phyloP scores from a whole-genome alignment of 2,329 filamentous ascomycete species.

The Penicillium digitatum region DNA sequence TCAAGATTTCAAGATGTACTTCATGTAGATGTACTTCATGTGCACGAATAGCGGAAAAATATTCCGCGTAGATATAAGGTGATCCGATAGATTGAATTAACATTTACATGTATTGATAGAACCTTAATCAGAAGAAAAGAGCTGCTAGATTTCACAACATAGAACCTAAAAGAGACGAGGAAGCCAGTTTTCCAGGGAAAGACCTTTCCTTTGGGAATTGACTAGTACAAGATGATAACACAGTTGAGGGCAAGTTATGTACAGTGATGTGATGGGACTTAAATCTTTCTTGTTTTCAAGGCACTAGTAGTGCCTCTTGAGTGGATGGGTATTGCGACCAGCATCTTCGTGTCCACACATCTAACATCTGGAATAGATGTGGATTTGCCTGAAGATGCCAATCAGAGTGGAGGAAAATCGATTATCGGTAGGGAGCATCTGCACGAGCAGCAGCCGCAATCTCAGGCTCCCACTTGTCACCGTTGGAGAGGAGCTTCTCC shows the following conservation, averaged over 20 bases:
- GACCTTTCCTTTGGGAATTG: constrained; percentile 23
- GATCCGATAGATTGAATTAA: not conserved
- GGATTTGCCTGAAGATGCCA: not conserved
- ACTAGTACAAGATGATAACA: constrained; percentile 33
- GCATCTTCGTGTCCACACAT: constrained; percentile 1
- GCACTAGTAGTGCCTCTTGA: constrained; percentile 7
- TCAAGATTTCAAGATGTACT: not conserved
- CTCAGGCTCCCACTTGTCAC: constrained; percentile 97
- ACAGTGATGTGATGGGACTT: constrained; percentile 25
- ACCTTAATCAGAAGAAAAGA: constrained; percentile 19
- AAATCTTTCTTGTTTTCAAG: constrained; percentile 20
- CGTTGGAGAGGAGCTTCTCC: constrained; percentile 83
- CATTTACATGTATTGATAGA: constrained; percentile 11
- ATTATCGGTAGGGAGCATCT: constrained; percentile 84
- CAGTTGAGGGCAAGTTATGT: constrained; percentile 30
- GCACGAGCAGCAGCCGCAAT: constrained; percentile 86
- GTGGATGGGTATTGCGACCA: constrained; percentile 8
- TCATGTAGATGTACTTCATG: not conserved
- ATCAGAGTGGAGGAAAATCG: constrained; percentile 1
- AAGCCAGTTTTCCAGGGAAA: constrained; percentile 16
- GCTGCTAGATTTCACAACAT: constrained; percentile 27
- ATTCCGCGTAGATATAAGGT: not conserved
- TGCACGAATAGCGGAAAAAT: not conserved
- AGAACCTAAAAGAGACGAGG: constrained; percentile 28
- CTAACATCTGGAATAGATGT: not conserved